Base-by-base conservation (phyloP, 371 early-diverging fungal genomes). In the Nosema bombycis region DNA sequence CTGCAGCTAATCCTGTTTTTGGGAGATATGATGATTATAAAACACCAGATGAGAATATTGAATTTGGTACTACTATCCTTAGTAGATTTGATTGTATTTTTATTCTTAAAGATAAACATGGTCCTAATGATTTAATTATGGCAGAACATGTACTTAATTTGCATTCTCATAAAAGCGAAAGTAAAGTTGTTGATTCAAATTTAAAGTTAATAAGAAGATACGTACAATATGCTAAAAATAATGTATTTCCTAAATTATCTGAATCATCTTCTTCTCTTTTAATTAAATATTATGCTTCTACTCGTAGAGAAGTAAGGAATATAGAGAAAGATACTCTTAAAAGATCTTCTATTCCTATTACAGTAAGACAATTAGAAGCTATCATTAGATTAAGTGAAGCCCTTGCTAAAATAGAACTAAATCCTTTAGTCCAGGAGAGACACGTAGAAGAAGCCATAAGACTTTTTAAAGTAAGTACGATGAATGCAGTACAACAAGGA, bases 1-100 rank as follows among this genome's bases (percentile, higher is more conserved):
- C 99, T 1, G 99, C 99, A 12, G 99, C 99, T n/a, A 99, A 99
- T 87, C 99, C 99, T n/a, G 92, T 95, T 28, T 96, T 96, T 89
- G 98, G 98, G 73, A 91, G 97, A 66, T 98, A 97, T 86, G 96
- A 98, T 87, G 98, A 98, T 83, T 90, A 91, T 89, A 95, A 94
- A 85, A 80, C 75, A 21, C 72, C 75, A 33, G 77, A 70, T 15
- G 79, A 94, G 87, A 98, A 99, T 84, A 96, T 99, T 77, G 98
- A 98, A 86, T 96, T 99, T 88, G 96, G 96, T 86, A 92, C 95
- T 0, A 98, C 98, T 0, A 96, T 96, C 78, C 88, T 96, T 81
- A 93, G 93, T 56, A 89, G 96, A 83, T 96, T 96, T 83, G 96
- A 96, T 86, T 90, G 91, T 89, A 94, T 96, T 73, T 96, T 95